Base-by-base conservation (phyloP, 768 basidiomycete species). In the Pleurotus giganteus region DNA sequence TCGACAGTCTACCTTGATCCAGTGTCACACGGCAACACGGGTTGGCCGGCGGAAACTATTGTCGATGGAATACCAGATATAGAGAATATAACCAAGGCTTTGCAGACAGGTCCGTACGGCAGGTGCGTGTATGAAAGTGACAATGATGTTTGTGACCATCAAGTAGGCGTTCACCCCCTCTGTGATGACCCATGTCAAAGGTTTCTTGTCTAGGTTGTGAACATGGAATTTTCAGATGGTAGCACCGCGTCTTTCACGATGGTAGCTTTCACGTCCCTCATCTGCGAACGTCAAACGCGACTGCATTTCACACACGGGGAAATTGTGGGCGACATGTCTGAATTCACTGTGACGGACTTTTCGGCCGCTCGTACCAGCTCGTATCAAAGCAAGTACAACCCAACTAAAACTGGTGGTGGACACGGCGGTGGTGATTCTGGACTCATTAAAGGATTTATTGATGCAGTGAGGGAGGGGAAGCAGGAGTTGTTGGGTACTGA, bases 61-160 rank as follows among this genome's bases (percentile, higher is more conserved):
- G 83, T 91, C 7, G 93, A 95, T 60, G 92, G 86, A 4, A 64
- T 89, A 11, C 88, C 92, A 2, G 93, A 94, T 64, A 88, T 94
- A 43, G 93, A 95, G 71, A 94, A 88, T 66, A 74, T 95, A 55
- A 85, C 83, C 0, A 78, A 79, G 2, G 91, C 89, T 0, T 72
- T 95, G n/a, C 77, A 72, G 44, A 73, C 69, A 3, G 85, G 88
- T 2, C 84, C 86, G 15, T 94, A 93, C 56, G 93, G 93, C 0
- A 70, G 74, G 54, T 95, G 93, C 63, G 91, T 92, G 4, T 95
- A 95, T 66, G 91, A 93, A 65, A 79, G 83, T 51, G 74, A 79
- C 41, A 95, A 95, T 65, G 88, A 94, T 64, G 91, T 95, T 44
- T 91, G 88, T 62, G 92, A 95, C 69, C 85, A 95, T 60, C 92